Base-by-base conservation (phyloP, 139 green algal species). In the Trebouxia sp. region DNA sequence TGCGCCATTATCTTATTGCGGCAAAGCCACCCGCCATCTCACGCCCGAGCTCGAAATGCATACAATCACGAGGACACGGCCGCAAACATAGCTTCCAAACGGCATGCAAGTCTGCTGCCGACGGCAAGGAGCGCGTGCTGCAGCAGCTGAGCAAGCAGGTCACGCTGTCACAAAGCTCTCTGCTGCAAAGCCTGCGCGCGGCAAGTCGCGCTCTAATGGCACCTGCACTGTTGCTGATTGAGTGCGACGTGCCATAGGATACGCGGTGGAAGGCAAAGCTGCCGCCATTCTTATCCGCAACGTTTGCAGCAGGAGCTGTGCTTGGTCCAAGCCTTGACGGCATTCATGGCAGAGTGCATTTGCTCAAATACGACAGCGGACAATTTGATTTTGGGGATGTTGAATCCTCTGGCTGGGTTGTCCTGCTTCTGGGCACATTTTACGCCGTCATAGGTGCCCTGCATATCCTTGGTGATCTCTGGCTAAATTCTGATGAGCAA, bases 311-410 rank as follows among this genome's bases (percentile, higher is more conserved):
- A n/a, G 77, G 77, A 55, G 77, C 77, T 26, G 65, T 45, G 0
- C 30, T 82, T 42, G 82, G 82, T 17, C 76, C 82, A 28, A n/a
- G 42, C 7, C 39, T 85, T 30, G 82, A 85, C 30, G 75, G 76
- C 32, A 85, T 85, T 42, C 82, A 85, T 41, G 82, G 82, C 47
- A 65, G 28, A 48, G 82, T 81, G 35, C 75, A 81, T 14, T 26
- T 85, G 20, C 39, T 85, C 43, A 15, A 45, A 26, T 77, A 77
- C 11, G 69, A 77, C 28, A 72, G 69, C 22, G 69, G 37, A 24
- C 41, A 77, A 41, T 53, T 77, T 38, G 24, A 80, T 17, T 1
- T 86, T 9, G 76, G 39, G 20, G 53, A 53, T n/a, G 50, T 83
- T 30, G 42, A 86, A 35, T 78, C 62, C 38, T 81, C 67, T 30